These are phyloP conservation scores for Stachybotrys chartarum DNA, from an alignment of 2,329 filamentous ascomycete genomes.

Conservation along the genomic window DNA sequence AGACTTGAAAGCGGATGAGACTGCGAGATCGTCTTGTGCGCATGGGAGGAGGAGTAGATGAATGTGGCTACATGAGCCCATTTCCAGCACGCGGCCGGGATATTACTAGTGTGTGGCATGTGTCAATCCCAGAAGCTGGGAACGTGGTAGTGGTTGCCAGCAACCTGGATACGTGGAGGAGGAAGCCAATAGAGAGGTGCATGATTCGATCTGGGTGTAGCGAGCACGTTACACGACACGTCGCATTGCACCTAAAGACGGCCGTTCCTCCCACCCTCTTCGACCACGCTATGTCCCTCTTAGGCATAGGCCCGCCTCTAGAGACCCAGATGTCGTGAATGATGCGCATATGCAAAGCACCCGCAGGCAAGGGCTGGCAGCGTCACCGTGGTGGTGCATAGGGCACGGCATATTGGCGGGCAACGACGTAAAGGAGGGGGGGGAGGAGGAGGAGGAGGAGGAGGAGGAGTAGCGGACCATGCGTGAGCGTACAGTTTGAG, in stretches of 20 bases:
- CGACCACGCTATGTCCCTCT: neutral
- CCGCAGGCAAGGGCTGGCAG: neutral
- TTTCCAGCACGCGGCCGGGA: neutral
- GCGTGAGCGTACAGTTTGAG: too few relatives aligned
- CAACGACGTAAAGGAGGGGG: too few relatives aligned
- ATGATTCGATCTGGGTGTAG: slow-evolving; percentile 19
- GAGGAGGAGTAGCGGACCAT: too few relatives aligned
- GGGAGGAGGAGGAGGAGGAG: too few relatives aligned
- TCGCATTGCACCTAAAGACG: neutral
- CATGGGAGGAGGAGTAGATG: too few relatives aligned
- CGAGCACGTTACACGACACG: slow-evolving; percentile 12
- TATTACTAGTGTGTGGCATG: neutral
- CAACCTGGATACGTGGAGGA: neutral
- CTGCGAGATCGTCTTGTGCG: too few relatives aligned
- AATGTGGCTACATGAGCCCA: too few relatives aligned
- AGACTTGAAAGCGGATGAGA: too few relatives aligned
- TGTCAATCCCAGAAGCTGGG: neutral
- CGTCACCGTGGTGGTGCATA: neutral
- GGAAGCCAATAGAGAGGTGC: slow-evolving; percentile 2
- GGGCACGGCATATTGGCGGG: too few relatives aligned
- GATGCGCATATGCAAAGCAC: neutral
- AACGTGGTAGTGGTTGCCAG: neutral
- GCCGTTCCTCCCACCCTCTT: neutral
- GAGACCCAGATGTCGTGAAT: neutral
- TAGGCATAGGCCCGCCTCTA: neutral